Evolutionary conservation across 2,329 filamentous ascomycete genomes (phyloP).

Genomic region (Aspergillus luchuensis): DNA sequence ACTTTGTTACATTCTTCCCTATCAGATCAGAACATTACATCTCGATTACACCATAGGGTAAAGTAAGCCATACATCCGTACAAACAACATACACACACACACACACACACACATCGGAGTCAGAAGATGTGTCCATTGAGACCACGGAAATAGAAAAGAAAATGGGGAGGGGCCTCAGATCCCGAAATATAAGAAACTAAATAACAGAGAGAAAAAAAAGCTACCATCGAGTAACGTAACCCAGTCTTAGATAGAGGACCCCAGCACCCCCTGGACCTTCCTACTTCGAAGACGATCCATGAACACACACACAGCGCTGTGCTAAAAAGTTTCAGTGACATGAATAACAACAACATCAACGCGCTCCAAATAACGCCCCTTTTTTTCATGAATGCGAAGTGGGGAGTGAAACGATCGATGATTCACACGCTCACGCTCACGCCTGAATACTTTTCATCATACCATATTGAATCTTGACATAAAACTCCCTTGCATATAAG

Average conservation of each 20-base stretch:
- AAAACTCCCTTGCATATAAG: not conserved
- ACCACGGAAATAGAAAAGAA: not conserved
- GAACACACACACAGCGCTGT: too few relatives aligned
- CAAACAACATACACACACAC: not conserved
- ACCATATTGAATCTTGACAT: not conserved
- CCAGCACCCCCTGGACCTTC: not conserved
- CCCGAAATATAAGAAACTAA: not conserved
- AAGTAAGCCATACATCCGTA: not conserved
- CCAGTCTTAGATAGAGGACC: not conserved
- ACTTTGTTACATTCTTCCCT: not conserved
- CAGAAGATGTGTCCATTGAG: not conserved
- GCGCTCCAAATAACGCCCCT: not conserved
- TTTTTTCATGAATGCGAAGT: not conserved
- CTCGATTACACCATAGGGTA: not conserved
- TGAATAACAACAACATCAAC: too few relatives aligned
- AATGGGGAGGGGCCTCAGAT: not conserved
- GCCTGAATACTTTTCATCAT: not conserved
- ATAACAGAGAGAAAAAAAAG: not conserved
- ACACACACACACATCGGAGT: not conserved
- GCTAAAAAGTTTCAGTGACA: too few relatives aligned
- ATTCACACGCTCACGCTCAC: not conserved
- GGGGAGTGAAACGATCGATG: not conserved
- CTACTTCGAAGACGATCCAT: too few relatives aligned
- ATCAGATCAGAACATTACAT: not conserved
- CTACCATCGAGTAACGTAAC: not conserved